These are phyloP conservation scores for Murraya koenigii DNA, from an alignment of 345 rosid species.

Conservation along the genomic window DNA sequence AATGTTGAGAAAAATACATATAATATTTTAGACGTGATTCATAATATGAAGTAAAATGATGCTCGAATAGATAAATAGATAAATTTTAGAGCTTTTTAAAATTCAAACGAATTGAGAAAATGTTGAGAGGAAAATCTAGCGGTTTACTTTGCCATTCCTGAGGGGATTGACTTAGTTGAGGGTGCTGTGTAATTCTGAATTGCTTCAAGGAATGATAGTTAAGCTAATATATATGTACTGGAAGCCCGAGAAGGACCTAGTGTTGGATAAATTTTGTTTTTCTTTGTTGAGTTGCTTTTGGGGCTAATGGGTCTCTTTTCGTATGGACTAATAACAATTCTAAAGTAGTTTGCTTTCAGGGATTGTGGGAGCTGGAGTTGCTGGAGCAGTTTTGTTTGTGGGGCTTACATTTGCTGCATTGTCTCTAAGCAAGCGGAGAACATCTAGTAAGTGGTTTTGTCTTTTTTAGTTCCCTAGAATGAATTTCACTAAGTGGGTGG, in stretches of 20 bases:
- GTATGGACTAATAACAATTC: constrained; percentile 59
- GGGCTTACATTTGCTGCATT: constrained; percentile 63
- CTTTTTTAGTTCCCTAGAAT: neutral
- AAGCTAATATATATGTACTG: neutral
- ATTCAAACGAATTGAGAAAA: neutral
- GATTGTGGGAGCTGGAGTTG: constrained; percentile 71
- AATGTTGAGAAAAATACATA: neutral
- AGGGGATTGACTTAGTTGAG: neutral
- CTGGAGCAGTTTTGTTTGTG: constrained; percentile 53
- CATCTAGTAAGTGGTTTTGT: constrained; percentile 50
- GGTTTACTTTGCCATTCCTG: neutral
- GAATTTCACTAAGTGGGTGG: neutral
- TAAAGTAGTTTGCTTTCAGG: constrained; percentile 82
- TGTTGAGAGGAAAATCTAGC: neutral
- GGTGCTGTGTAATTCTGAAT: neutral
- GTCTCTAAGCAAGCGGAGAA: constrained; percentile 50
- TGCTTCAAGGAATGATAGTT: neutral
- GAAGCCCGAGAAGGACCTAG: neutral
- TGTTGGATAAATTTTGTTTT: neutral
- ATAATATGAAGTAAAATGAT: neutral
- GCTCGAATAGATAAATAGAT: neutral
- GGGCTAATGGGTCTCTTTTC: constrained; percentile 15
- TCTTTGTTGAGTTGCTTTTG: neutral
- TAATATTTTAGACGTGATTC: neutral
- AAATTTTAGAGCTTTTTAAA: neutral